Percentiles rank a stretch among this genome's conserved stretches.
These are phyloP conservation scores for Trypanosoma scelopori DNA, from an alignment of 208 protist species.

Conservation along the genomic window DNA sequence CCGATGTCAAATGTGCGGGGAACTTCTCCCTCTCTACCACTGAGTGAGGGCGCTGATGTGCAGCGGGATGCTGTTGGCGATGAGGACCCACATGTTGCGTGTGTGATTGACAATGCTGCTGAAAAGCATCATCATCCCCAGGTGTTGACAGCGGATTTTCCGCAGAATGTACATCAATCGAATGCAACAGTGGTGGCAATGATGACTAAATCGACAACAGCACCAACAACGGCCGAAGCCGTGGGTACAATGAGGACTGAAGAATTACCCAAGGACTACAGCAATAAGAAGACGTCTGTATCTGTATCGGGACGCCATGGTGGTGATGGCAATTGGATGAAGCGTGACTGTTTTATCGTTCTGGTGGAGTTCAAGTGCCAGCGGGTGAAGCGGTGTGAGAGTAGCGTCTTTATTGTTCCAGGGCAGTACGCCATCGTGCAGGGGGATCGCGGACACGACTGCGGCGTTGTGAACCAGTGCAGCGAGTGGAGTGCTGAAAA, in stretches of 20 bases:
- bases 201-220: background rate
- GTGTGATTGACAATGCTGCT: constrained; percentile 4
- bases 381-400: constrained; percentile 50
- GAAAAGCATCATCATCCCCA: background rate
- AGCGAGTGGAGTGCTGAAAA: constrained; percentile 42
- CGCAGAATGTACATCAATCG: background rate
- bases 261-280: background rate
- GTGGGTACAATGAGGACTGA: background rate
- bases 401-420: constrained; percentile 28
- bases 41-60: background rate
- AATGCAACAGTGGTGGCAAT: background rate
- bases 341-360: constrained; percentile 46
- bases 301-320: background rate
- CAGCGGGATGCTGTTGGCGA: background rate
- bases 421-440: constrained; percentile 79
- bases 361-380: constrained; percentile 86
- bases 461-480: constrained; percentile 70
- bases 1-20: background rate
- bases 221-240: background rate
- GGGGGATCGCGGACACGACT: constrained; percentile 79
- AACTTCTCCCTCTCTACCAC: background rate
- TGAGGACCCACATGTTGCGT: constrained; percentile 4
- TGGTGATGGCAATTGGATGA: constrained; percentile 17
- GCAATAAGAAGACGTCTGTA: background rate
- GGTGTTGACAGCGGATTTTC: background rate